These are phyloP conservation scores for Trametes versicolor DNA, from an alignment of 1,284 basidiomycete species.

Conservation along the genomic window DNA sequence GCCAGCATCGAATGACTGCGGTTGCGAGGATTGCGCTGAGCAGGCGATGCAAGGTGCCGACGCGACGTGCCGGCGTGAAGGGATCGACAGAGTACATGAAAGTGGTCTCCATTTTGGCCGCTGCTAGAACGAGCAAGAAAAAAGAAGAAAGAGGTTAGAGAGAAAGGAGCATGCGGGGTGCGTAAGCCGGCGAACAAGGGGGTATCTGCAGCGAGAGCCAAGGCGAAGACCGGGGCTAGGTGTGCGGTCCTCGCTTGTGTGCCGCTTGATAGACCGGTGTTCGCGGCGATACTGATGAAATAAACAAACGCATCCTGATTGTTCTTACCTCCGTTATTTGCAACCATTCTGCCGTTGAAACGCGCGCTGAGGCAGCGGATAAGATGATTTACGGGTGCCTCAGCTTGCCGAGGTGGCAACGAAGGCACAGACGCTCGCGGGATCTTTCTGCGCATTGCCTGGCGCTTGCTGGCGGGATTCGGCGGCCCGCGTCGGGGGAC, in stretches of 20 bases:
- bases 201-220: neutral
- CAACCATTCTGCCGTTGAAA: conserved; percentile 12
- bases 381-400: conserved; percentile 6
- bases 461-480: neutral
- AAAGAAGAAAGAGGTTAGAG: conserved; percentile 16
- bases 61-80: conserved; percentile 27
- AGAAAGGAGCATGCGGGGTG: conserved; percentile 16
- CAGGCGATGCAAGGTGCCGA: conserved; percentile 42
- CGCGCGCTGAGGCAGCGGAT: neutral
- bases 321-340: conserved; percentile 16
- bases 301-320: conserved; percentile 2
- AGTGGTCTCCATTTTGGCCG: conserved; percentile 34
- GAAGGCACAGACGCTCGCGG: conserved; percentile 3
- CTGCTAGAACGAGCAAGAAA: conserved; percentile 11
- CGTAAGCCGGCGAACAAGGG: neutral
- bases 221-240: conserved; percentile 7
- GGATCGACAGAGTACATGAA: conserved; percentile 39
- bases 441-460: neutral
- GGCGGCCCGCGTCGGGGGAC: conserved; percentile 6
- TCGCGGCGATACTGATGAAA: conserved; percentile 6
- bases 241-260: conserved; percentile 5
- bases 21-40: conserved; percentile 65
- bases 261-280: conserved; percentile 15
- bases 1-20: conserved; percentile 74
- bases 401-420: neutral